Evolutionary conservation across 2,329 filamentous ascomycete genomes (phyloP).

Genomic region (Karstenula rhodostoma): DNA sequence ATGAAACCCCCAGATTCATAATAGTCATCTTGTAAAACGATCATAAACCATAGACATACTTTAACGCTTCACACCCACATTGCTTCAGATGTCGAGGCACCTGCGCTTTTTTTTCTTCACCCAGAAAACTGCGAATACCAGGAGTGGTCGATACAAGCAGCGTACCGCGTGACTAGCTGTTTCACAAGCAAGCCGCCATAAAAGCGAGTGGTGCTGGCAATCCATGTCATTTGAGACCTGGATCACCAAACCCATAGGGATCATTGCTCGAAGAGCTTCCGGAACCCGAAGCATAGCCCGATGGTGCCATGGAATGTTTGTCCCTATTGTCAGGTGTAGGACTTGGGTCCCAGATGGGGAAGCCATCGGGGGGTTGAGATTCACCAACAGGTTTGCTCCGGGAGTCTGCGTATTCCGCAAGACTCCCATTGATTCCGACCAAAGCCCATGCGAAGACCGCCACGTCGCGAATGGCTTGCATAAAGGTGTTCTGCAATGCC

Average conservation of each 20-base stretch:
- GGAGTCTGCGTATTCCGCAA: constrained; percentile 65
- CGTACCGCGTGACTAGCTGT: neutral
- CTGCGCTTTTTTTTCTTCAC: constrained; percentile 14
- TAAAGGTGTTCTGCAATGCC: constrained; percentile 65
- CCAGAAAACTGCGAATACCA: constrained; percentile 9
- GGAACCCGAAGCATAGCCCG: constrained; percentile 44
- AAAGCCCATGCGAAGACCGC: constrained; percentile 89
- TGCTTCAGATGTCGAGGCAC: constrained; percentile 1
- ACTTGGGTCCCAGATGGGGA: constrained; percentile 64
- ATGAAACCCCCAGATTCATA: constrained; percentile 19
- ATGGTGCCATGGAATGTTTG: constrained; percentile 41
- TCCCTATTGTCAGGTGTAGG: constrained; percentile 21
- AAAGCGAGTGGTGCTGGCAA: neutral
- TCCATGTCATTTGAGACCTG: constrained; percentile 37
- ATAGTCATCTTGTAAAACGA: constrained; percentile 22
- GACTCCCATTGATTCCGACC: constrained; percentile 78
- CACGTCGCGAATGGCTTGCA: constrained; percentile 82
- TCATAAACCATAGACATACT: constrained; percentile 20
- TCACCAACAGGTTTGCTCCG: constrained; percentile 70
- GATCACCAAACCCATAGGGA: constrained; percentile 47
- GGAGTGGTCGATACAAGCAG: neutral
- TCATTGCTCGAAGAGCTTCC: constrained; percentile 45
- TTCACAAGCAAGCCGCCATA: neutral
- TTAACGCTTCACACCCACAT: neutral
- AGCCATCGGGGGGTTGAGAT: constrained; percentile 66